Base-by-base conservation (phyloP, 2,329 filamentous ascomycete genomes). In the Blastomyces silverae region DNA sequence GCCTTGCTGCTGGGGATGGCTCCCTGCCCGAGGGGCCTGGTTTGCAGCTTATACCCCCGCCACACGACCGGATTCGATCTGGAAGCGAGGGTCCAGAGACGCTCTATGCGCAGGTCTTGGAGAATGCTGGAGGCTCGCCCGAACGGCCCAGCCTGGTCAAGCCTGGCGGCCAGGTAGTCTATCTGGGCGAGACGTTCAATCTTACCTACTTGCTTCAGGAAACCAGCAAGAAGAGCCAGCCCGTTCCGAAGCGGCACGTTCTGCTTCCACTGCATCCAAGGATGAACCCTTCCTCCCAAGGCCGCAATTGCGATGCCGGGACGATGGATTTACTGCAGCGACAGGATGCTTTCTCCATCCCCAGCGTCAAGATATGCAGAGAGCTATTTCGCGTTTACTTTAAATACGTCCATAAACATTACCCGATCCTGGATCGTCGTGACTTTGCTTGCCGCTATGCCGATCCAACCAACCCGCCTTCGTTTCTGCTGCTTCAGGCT, bases 311-410 rank as follows among this genome's bases (percentile, higher is more conserved):
- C 15, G 59, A 61, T 61, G 44, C 42, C 22, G 28, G 39, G 28
- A 61, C 59, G 7, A 50, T 61, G 59, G 59, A 61, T 22, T 37
- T 61, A 10, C n/a, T 61, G 37, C 59, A 50, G 15, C 59, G 59
- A 34, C 59, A 61, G 48, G 59, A 61, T n/a, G 59, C 59, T n/a
- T 61, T 61, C 44, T 34, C 59, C 37, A 48, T 52, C 42, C 59
- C 59, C 34, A 31, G 50, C 10, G n/a, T 52, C 34, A 61, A 37
- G 20, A 50, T 61, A 61, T 61, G 59, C 25, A 61, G 59, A 25
- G 59, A 61, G 42, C 34, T 61, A 28, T 52, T 61, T 44, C 59
- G 59, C 5, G 59, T 61, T 37, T 61, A 61, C 59, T 61, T 61
- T 25, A 48, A 50, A 61, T 61, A 61, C 34, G 59, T 61, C 5